A percentile compares a stretch with the other conserved stretches of the same genome.
phyloP scores from a whole-genome alignment of 208 protist genomes.

The Leishmania major region DNA sequence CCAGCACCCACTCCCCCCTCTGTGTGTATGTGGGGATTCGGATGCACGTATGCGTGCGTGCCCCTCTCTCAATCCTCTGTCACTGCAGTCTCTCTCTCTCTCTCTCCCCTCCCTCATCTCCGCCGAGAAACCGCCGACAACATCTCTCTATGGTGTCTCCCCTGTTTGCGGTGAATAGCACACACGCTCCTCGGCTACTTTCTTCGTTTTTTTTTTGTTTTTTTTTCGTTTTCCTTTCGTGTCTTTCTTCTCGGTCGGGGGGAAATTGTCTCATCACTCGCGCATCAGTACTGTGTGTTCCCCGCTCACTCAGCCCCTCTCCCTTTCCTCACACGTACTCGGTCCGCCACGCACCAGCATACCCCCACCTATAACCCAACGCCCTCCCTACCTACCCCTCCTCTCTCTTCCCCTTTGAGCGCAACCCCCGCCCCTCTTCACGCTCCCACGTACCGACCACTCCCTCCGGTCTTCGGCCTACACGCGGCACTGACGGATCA shows the following conservation, averaged over 20 bases:
- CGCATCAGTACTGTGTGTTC: background rate
- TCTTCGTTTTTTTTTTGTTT: conserved; percentile 8
- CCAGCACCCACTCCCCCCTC: background rate
- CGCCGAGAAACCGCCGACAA: background rate
- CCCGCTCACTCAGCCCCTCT: conserved; percentile 6
- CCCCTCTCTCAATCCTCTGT: background rate
- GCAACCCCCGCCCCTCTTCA: background rate
- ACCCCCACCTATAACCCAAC: background rate
- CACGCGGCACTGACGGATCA: background rate
- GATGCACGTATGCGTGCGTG: background rate
- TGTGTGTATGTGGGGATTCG: background rate
- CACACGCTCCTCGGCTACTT: background rate
- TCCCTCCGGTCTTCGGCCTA: background rate
- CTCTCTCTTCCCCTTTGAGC: background rate
- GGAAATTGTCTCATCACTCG: background rate
- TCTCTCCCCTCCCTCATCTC: background rate
- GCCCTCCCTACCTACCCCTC: background rate
- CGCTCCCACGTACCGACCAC: background rate
- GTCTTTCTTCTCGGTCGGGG: background rate
- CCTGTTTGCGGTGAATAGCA: background rate
- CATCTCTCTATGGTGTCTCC: background rate
- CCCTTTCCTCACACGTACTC: conserved; percentile 8
- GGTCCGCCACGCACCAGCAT: background rate
- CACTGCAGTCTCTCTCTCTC: background rate
- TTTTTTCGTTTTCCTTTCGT: background rate